Evolutionary conservation across 176 grass and related monocot genomes (phyloP).

Genomic region (Musa acuminata): DNA sequence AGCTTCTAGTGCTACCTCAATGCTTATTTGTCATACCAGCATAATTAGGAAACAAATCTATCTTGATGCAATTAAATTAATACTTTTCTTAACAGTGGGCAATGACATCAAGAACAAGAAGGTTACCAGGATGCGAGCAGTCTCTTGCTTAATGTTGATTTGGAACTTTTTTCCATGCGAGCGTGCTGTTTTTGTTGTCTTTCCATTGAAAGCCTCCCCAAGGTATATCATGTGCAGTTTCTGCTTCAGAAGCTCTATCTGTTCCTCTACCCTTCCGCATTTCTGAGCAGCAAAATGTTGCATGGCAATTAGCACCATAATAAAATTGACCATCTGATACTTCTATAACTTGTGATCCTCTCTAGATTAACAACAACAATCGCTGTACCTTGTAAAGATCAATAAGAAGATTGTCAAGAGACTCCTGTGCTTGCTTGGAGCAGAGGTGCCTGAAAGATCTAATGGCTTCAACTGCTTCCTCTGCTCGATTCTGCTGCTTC

Average conservation of each 20-base stretch:
- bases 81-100: too few species aligned
- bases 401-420: slow-evolving; percentile 86
- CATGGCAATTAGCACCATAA: too few species aligned
- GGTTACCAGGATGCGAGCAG: slow-evolving; percentile 62
- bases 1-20: too few species aligned
- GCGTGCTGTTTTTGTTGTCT: slow-evolving; percentile 69
- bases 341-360: too few species aligned
- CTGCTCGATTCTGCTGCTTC: slow-evolving; percentile 67
- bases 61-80: too few species aligned
- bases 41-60: too few species aligned
- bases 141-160: slow-evolving; percentile 85
- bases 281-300: slow-evolving; percentile 36
- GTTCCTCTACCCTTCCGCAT: slow-evolving; percentile 67
- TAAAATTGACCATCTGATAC: too few species aligned
- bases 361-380: too few species aligned
- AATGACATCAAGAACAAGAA: too few species aligned
- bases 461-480: slow-evolving; percentile 81
- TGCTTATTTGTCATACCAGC: too few species aligned
- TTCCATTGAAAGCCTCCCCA: slow-evolving; percentile 85
- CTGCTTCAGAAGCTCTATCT: slow-evolving; percentile 82
- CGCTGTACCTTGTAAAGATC: slow-evolving; percentile 28
- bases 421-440: slow-evolving; percentile 77
- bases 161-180: slow-evolving; percentile 98
- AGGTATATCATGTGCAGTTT: slow-evolving; percentile 81
- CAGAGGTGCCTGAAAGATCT: slow-evolving; percentile 75